Conservation (phyloP, 2,329 filamentous ascomycete species). For the Fusarium austroafricanum region DNA sequence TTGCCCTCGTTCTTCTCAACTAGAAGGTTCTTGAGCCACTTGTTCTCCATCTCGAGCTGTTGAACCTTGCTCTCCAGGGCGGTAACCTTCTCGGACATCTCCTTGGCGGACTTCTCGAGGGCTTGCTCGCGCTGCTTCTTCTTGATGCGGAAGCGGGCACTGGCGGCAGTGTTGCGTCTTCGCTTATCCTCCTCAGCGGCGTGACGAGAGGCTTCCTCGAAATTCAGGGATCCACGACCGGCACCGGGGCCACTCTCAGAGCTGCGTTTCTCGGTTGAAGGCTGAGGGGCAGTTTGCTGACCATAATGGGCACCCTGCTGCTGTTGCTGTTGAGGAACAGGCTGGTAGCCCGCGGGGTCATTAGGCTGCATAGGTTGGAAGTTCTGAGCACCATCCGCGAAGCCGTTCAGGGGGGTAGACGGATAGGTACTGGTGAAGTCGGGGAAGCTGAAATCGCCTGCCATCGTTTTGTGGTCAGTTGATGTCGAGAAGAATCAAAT, state of each 20-base stretch:
- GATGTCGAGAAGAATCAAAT: constrained; percentile 32
- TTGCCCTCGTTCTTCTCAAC: constrained; percentile 81
- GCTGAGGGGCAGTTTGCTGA: constrained; percentile 46
- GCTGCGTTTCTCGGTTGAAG: constrained; percentile 59
- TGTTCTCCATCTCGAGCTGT: constrained; percentile 85
- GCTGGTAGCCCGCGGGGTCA: constrained; percentile 60
- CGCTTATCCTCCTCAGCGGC: constrained; percentile 92
- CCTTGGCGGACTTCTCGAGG: constrained; percentile 83
- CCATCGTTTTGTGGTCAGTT: constrained; percentile 55
- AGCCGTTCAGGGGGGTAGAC: constrained; percentile 60
- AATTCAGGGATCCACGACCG: constrained; percentile 60
- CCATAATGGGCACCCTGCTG: constrained; percentile 46
- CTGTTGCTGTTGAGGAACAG: constrained; percentile 50
- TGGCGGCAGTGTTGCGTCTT: constrained; percentile 87
- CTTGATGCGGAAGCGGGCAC: constrained; percentile 90
- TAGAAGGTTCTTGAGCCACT: constrained; percentile 82
- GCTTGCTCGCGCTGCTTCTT: constrained; percentile 95
- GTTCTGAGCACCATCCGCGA: constrained; percentile 51
- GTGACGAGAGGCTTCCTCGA: constrained; percentile 77
- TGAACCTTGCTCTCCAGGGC: constrained; percentile 78
- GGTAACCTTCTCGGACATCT: constrained; percentile 83
- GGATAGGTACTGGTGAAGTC: constrained; percentile 66
- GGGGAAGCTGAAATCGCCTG: constrained; percentile 69
- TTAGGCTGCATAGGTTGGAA: constrained; percentile 66
- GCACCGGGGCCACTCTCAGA: constrained; percentile 55